Evolutionary conservation across 2,329 filamentous ascomycete genomes (phyloP), one percentile per base, ranked within the genome.

Genomic region (Emydomyces testavorans): DNA sequence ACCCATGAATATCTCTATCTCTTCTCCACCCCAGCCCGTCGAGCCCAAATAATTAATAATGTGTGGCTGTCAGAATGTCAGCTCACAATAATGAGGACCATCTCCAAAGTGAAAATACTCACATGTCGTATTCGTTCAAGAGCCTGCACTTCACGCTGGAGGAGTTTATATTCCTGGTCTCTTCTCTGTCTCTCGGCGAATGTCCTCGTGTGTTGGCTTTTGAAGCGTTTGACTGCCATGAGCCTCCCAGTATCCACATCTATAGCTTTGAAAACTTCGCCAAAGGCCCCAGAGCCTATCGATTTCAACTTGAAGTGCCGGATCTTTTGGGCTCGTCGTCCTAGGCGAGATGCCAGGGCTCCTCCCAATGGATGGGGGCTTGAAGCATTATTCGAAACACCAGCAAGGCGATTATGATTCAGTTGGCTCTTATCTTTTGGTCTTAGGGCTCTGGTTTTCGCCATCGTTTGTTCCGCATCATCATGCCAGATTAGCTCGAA

Each of bases 141-240:
- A 4, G 45, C 36, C 8, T 34, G 24, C 8, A 24, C 4, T 31
- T 47, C 45, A 24, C 36, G 45, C n/a, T 24, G 3, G 4, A 47
- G 18, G 7, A 16, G 13, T 1, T 37, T 0, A 26, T 29, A 26
- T 20, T 46, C 21, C 4, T 13, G 8, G 7, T 5, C 24, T 13
- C 7, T 8, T 24, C 24, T 6, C 28, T 24, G 24, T 10, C 13
- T 16, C 13, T 40, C 36, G 1, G 2, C 4, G 4, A 18, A 20
- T 11, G 24, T 34, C 4, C 2, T 24, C 4, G 4, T 13, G 5
- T 11, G 1, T 16, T 16, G 8, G 11, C 10, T 24, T 39, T 39
- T 44, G 26, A 52, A n/a, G 24, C 23, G 38, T 31, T 56, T 55
- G 23, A 55, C 37, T 7, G 48, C 51, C 40, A 55, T 44, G 23